Evolutionary conservation across 1,284 basidiomycete species (phyloP), one percentile per base, ranked within the genome.

Genomic region (Apiotrichum siamense): DNA sequence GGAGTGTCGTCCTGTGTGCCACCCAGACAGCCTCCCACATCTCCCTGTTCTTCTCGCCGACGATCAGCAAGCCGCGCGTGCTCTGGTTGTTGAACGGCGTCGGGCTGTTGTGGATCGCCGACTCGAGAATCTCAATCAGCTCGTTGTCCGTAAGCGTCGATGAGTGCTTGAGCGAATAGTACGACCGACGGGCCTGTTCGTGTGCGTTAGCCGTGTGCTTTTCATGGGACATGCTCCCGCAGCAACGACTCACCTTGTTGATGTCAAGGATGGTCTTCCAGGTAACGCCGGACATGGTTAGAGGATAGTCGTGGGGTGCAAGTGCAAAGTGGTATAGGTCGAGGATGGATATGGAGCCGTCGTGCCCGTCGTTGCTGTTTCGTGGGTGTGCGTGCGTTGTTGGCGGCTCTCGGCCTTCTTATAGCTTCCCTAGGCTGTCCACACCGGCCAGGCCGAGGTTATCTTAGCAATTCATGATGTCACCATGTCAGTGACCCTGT

Each of bases 31-130:
- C 64, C 29, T 73, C 61, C 77, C 77, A 78, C 49, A 77, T 64
- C 50, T 74, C 55, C 39, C 71, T 58, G 64, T 76, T 70, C 35
- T 73, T 67, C 4, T 66, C 58, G 10, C 73, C 75, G 29, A 75
- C 66, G 5, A 77, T 60, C 18, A 78, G 57, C 24, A 78, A 63
- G 0, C 72, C 72, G 10, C 77, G 68, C 3, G 70, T 67, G 15
- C 72, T 69, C 58, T 77, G 76, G 32, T 70, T 74, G 70, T 79
- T 77, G 72, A 69, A 73, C 15, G 64, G 56, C 17, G 63, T 69
- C 5, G 77, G 77, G 11, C 73, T 63, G 61, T 75, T 64, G 57
- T 73, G 73, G 49, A 78, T 64, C 36, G 65, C 62, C 37, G 67
- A 58, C 57, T 75, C 59, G 49, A 78, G 69, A 45, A 78, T 57